Evolutionary conservation across 257 asterid genomes (phyloP).

Genomic region (Linderniella brevidens): DNA sequence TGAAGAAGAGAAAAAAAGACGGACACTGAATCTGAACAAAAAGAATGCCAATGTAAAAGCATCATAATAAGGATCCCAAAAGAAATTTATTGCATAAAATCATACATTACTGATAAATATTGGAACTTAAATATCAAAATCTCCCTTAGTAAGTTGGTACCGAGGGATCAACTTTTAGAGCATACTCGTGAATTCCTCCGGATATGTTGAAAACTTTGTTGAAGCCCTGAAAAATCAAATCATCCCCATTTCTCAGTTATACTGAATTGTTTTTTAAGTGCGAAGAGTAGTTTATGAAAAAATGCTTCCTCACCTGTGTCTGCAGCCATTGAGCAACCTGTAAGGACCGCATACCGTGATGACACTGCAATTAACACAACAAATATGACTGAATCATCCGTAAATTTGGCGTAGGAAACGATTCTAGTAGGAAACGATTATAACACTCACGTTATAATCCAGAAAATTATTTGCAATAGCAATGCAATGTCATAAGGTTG

Average conservation of each 20-base stretch:
- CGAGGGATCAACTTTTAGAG: constrained; percentile 62
- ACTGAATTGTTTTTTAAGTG: background rate
- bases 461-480: too few species aligned
- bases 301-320: constrained; percentile 62
- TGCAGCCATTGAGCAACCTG: constrained; percentile 96
- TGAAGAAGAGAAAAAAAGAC: too few species aligned
- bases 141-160: constrained; percentile 57
- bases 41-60: too few species aligned
- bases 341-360: constrained; percentile 83
- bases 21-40: too few species aligned
- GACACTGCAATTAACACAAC: constrained; percentile 50
- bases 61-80: too few species aligned
- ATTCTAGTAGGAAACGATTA: too few species aligned
- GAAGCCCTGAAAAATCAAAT: constrained; percentile 50
- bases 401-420: too few species aligned
- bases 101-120: too few species aligned
- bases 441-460: too few species aligned
- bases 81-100: too few species aligned
- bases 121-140: background rate
- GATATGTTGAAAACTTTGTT: constrained; percentile 61
- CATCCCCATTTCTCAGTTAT: background rate
- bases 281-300: background rate
- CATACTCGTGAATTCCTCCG: constrained; percentile 86
- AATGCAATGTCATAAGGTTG: too few species aligned
- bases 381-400: background rate